Percentiles rank a stretch among this genome's conserved stretches.
These are phyloP conservation scores for Cercospora sesami DNA, from an alignment of 2,329 filamentous ascomycete species.

Conservation along the genomic window DNA sequence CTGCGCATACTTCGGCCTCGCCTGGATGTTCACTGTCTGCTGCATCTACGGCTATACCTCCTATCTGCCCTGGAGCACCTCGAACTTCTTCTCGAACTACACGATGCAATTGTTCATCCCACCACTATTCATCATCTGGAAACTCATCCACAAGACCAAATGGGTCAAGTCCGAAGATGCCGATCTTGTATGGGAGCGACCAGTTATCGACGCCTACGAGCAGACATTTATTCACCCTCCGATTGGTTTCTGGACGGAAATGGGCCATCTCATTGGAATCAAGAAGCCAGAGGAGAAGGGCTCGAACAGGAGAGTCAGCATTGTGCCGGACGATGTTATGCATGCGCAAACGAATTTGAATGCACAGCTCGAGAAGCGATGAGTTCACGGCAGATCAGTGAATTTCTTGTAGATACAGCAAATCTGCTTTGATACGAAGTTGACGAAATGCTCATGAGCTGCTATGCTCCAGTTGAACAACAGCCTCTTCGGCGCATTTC, in stretches of 20 bases:
- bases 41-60: conserved; percentile 58
- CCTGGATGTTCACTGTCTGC: conserved; percentile 40
- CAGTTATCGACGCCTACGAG: conserved; percentile 60
- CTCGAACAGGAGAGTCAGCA: conserved; percentile 17
- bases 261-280: conserved; percentile 47
- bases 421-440: neutral
- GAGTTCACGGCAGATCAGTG: neutral
- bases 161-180: conserved; percentile 56
- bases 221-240: conserved; percentile 50
- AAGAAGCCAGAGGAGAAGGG: conserved; percentile 24
- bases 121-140: conserved; percentile 52
- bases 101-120: conserved; percentile 33
- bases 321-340: conserved; percentile 18
- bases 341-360: conserved; percentile 17
- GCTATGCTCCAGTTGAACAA: neutral
- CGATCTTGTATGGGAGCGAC: conserved; percentile 62
- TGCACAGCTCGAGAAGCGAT: conserved; percentile 15
- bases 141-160: conserved; percentile 60
- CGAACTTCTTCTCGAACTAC: conserved; percentile 55
- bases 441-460: neutral
- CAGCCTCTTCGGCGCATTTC: neutral
- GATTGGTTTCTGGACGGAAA: conserved; percentile 56
- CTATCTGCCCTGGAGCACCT: conserved; percentile 49
- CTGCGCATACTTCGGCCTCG: conserved; percentile 45
- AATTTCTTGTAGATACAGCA: neutral